Evolutionary conservation across 2,329 filamentous ascomycete species (phyloP), one percentile per base, ranked within the genome.

Genomic region (Ilyonectria sp.): DNA sequence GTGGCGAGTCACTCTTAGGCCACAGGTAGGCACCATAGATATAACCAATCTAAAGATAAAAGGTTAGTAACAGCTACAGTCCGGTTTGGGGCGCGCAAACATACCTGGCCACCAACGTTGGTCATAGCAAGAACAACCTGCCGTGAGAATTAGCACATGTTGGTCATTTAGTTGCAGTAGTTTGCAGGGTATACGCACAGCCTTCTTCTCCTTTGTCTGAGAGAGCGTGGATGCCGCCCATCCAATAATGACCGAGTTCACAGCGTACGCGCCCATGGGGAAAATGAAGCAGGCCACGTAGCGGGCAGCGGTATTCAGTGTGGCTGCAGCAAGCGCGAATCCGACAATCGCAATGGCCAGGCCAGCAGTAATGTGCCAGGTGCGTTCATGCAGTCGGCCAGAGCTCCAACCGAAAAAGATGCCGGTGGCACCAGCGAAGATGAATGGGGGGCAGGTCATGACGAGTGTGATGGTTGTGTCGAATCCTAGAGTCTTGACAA

Each of bases 11-110:
- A 9, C 68, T 80, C 23, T 81, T 80, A 5, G 83, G 84, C 83
- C 84, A 86, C 4, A 87, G 76, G 67, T 86, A 86, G 2, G 84
- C 83, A n/a, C 84, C 84, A 71, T 85, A 87, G 50, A 86, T 83
- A 71, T 85, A 86, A 2, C 81, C 82, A 15, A 84, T 82, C 70
- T 74, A 17, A 31, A 0, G 26, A 7, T 1, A 8, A 9, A 15
- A 5, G 0, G 50, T 53, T 35, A 53, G n/a, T 2, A 53, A 35
- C n/a, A 13, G 21, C 17, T 15, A 7, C 11, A 2, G 11, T 72
- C 37, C 52, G 8, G 2, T 15, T 0, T 4, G 4, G 15, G 15
- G 11, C 0, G 1, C 9, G 2, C 5, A 0, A 7, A 43, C 68
- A 44, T 70, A 74, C 72, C 70, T 73, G 84, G 26, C 82, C 83